Conservation (phyloP, 2,329 filamentous ascomycete genomes). For the Aspergillus chevalieri region DNA sequence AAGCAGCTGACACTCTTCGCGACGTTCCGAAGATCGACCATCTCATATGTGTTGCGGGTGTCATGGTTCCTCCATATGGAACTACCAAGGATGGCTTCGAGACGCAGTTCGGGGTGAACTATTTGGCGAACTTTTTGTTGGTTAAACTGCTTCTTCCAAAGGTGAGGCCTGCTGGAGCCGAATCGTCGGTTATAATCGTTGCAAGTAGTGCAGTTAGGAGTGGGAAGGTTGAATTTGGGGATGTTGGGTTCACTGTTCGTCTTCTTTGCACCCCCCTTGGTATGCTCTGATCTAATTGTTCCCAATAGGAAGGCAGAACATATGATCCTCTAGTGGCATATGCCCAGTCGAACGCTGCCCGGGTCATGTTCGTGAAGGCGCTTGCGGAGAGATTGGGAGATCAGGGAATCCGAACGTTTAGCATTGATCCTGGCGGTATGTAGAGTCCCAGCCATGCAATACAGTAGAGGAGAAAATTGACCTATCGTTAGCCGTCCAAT, state of each 20-base stretch:
- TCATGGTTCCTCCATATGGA: conserved; percentile 15
- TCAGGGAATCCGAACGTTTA: conserved; percentile 23
- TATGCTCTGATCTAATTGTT: neutral
- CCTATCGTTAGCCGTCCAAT: neutral
- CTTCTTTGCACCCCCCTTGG: neutral
- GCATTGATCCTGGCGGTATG: neutral
- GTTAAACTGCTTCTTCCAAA: neutral
- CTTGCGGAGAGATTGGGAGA: conserved; percentile 31
- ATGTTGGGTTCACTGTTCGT: neutral
- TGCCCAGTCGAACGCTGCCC: conserved; percentile 48
- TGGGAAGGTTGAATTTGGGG: neutral
- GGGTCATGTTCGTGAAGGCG: conserved; percentile 42
- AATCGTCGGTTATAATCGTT: neutral
- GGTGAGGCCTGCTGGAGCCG: neutral
- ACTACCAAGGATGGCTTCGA: conserved; percentile 26
- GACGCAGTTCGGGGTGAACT: conserved; percentile 43
- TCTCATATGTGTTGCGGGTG: conserved; percentile 12
- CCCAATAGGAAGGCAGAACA: conserved; percentile 26
- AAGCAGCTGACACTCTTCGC: conserved; percentile 2
- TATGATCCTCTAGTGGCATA: conserved; percentile 44
- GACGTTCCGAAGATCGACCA: conserved; percentile 16
- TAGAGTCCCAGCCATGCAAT: neutral
- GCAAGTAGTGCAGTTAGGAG: neutral
- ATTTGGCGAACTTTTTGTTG: conserved; percentile 43
- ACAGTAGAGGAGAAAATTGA: neutral